These are phyloP conservation scores for Hemisphaericaspora subhashii DNA, from an alignment of 1,139 yeast genomes.

Conservation along the genomic window DNA sequence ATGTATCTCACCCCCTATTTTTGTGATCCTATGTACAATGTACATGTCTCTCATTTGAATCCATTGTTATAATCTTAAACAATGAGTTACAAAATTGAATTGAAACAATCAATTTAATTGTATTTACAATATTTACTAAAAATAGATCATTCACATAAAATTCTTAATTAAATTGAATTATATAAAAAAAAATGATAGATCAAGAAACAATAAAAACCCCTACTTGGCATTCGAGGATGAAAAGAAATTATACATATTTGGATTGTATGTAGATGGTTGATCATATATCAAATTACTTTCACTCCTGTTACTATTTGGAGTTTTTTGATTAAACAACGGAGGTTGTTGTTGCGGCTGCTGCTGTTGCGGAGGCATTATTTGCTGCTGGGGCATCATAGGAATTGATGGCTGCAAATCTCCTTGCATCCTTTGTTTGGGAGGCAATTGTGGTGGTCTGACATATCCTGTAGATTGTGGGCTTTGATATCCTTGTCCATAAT, in stretches of 20 bases:
- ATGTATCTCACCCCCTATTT: no score
- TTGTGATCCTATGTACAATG: no score
- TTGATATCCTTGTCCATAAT: slow-evolving; percentile 4
- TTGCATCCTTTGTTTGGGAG: slow-evolving; percentile 19
- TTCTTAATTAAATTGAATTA: no score
- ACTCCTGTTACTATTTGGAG: slow-evolving; percentile 5
- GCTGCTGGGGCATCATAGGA: no score
- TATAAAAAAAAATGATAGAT: background rate
- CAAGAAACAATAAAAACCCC: background rate
- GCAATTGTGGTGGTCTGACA: slow-evolving; percentile 20
- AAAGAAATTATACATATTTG: slow-evolving; percentile 48
- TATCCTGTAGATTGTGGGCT: slow-evolving; percentile 8
- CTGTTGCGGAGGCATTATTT: slow-evolving; percentile 8
- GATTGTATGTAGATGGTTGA: slow-evolving; percentile 50
- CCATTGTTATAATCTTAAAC: no score
- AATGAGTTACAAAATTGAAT: no score
- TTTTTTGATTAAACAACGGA: slow-evolving; percentile 8
- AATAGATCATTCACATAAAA: no score
- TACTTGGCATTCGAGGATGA: slow-evolving; percentile 15
- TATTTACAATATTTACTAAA: no score
- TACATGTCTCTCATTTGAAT: no score
- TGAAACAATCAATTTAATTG: no score
- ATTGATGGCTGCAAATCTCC: slow-evolving; percentile 7
- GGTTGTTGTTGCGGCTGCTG: slow-evolving; percentile 12
- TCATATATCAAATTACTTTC: slow-evolving; percentile 37